Base-by-base conservation (phyloP, 75 land plant species). In the Pinus taeda region DNA sequence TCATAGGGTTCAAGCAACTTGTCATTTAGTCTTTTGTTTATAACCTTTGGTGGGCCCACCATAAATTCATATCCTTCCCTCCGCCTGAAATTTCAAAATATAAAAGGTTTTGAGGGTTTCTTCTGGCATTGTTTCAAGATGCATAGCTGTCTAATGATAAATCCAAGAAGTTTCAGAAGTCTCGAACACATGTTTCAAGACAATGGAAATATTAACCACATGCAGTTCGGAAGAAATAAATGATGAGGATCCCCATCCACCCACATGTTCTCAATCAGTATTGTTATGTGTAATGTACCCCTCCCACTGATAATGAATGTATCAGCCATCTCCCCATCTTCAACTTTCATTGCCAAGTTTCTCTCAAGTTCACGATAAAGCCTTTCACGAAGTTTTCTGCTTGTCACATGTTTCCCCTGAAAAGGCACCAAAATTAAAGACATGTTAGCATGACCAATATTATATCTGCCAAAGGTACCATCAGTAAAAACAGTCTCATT, bases 21-120 rank as follows among this genome's bases (percentile, higher is more conserved):
- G 64, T 86, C 99, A 74, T 88, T 74, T 21, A 86, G 79, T 76
- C 63, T 90, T 62, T 91, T 89, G 81, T 87, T 92, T 42, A 97
- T 97, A 70, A 97, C 99, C 81, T 91, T 95, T 0, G 99, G 99
- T 33, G 99, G 98, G 15, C 99, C 99, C 30, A 97, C 90, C 99
- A 97, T 91, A 77, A 97, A 97, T 63, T 97, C 99, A 76, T 86
- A 97, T 73, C 99, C 99, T 90, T 97, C 99, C 76, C 99, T 90
- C 59, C 99, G 84, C 99, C 99, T 97, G 83, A 67, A 78, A 58
- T 33, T 60, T 53, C 55, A 73, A 73, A 18, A 69, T 42, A 3
- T 4, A 4, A 69, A 69, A 42, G 24, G n/a, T 42, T 21, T 69
- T 53, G 42, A 69, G 20, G 53, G 53, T 69, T 69, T 4, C 72